Percentiles rank a stretch among this genome's conserved stretches.
These are phyloP conservation scores for Phytophthora fragariaefolia DNA, from an alignment of 352 stramenopile genomes.

Conservation along the genomic window DNA sequence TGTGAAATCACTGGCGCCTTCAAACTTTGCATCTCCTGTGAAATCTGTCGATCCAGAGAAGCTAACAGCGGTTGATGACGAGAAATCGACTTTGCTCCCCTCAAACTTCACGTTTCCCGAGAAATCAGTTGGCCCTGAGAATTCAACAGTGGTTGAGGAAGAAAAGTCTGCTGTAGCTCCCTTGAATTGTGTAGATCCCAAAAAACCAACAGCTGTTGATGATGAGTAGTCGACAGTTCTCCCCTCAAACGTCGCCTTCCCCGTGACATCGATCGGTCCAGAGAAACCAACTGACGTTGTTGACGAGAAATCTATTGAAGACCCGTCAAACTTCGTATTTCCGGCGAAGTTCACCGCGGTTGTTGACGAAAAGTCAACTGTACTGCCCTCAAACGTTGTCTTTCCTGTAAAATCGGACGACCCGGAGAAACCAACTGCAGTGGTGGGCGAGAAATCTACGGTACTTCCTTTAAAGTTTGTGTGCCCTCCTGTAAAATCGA, in stretches of 20 bases:
- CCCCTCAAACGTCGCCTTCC: neutral
- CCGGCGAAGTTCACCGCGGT: no score
- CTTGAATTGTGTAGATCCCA: neutral
- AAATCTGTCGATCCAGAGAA: neutral
- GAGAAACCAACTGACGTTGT: neutral
- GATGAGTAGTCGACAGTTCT: neutral
- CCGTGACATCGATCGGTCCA: neutral
- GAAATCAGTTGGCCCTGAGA: neutral
- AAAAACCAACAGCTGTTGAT: neutral
- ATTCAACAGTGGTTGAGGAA: neutral
- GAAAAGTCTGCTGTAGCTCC: neutral
- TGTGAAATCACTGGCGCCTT: neutral
- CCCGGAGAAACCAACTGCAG: conserved; percentile 13
- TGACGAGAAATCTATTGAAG: neutral
- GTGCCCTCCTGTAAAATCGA: conserved; percentile 14
- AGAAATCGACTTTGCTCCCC: conserved; percentile 4
- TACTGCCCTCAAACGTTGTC: no score
- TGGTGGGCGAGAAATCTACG: conserved; percentile 15
- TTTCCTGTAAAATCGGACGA: no score
- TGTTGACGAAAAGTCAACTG: no score
- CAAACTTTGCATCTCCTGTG: no score
- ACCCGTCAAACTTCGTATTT: neutral
- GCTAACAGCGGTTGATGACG: conserved; percentile 13
- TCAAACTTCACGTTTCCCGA: neutral
- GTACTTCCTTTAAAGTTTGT: conserved; percentile 4